Evolutionary conservation across 345 rosid species (phyloP).

Genomic region (Gossypium arboreum): DNA sequence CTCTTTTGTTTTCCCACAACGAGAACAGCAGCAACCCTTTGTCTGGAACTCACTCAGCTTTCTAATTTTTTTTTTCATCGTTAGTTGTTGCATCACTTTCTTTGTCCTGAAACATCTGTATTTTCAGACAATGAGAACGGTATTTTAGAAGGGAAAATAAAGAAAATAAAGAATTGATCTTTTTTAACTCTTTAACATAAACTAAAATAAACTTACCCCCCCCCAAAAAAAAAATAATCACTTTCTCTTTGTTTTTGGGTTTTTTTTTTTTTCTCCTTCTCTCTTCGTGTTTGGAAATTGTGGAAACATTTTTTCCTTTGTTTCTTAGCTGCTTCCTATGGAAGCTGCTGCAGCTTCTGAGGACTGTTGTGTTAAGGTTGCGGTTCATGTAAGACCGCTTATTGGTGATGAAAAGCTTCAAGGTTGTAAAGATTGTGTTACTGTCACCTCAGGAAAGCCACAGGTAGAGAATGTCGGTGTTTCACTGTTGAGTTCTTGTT

Average conservation of each 20-base stretch:
- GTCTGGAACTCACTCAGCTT: slow-evolving; percentile 27
- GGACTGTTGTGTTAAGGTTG: slow-evolving; percentile 94
- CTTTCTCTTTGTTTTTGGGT: background rate
- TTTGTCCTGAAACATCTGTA: slow-evolving; percentile 27
- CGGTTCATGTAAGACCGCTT: slow-evolving; percentile 95
- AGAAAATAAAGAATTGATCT: slow-evolving; percentile 9
- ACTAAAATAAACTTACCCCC: background rate
- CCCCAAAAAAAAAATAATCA: background rate
- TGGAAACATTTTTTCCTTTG: background rate
- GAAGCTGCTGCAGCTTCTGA: slow-evolving; percentile 49
- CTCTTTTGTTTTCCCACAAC: background rate
- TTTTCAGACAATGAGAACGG: slow-evolving; percentile 32
- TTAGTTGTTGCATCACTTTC: slow-evolving; percentile 39
- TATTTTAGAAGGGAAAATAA: background rate
- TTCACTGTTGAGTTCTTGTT: background rate
- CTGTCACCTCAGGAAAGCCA: slow-evolving; percentile 81
- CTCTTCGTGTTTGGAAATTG: slow-evolving; percentile 8
- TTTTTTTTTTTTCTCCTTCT: slow-evolving; percentile 3
- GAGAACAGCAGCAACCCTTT: slow-evolving; percentile 10
- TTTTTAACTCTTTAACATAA: slow-evolving; percentile 3
- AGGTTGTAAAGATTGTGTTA: slow-evolving; percentile 95
- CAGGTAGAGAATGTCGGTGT: slow-evolving; percentile 56
- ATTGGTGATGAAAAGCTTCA: slow-evolving; percentile 85
- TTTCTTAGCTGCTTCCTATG: slow-evolving; percentile 34
- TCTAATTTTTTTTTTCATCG: background rate